Evolutionary conservation across 805 yeast species (phyloP), one percentile per base, ranked within the genome.

Genomic region (Hanseniaspora nectarophila): DNA sequence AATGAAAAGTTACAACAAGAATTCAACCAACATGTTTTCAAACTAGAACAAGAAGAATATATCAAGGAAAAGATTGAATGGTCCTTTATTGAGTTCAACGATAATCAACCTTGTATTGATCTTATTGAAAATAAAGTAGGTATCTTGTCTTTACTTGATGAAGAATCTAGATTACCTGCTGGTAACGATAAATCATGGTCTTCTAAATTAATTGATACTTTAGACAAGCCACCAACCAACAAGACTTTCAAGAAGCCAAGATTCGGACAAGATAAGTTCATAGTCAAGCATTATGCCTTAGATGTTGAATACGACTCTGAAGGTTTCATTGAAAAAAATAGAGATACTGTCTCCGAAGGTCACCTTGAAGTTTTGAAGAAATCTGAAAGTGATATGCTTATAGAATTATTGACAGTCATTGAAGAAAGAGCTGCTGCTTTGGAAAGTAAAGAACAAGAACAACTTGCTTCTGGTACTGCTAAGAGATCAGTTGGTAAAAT

Each of bases 281-380:
- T 90, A 53, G 94, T 90, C 51, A 75, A 85, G 54, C 98, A 90
- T 68, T 90, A 90, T 69, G 98, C 98, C 28, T 77, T 87, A 63
- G 96, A 90, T 62, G 98, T 90, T 38, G 71, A 85, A 35, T 90
- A 90, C 65, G 95, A 88, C 61, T 76, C 83, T 39, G 97, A 86
- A 56, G 97, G 97, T 1, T 90, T 90, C 65, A 85, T 90, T 62
- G 98, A 90, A 70, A 90, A 90, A 72, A 90, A 90, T 65, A 80
- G 97, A 71, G 98, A 90, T 67, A 87, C 97, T 7, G 97, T 90
- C 47, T 89, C 95, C 18, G 98, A 90, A 62, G 96, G 95, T 24
- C 95, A 88, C 61, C 70, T 90, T 56, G 96, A 87, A 56, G 88
- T 86, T 9, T 75, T 90, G 68, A 80, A 77, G 60, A 75, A 75